Conservation (phyloP, 2,329 filamentous ascomycete genomes). For the Penicillium thymicola region DNA sequence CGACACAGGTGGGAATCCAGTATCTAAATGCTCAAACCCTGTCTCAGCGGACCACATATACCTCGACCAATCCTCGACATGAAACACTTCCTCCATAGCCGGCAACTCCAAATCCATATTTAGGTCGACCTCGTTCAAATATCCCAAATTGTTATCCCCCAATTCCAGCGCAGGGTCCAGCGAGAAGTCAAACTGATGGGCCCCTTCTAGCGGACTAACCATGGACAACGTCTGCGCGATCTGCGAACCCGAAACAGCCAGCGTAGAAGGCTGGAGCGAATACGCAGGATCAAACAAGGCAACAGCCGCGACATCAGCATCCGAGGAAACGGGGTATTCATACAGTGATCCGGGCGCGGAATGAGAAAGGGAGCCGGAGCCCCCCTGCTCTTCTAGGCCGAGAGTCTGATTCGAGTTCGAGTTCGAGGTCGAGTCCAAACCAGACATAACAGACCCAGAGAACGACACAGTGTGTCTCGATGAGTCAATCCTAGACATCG, state of each 20-base stretch:
- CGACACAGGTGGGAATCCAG: slow-evolving; percentile 15
- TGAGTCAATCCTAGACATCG: not conserved
- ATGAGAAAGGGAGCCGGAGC: not conserved
- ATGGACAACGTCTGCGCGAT: slow-evolving; percentile 10
- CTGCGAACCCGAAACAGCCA: slow-evolving; percentile 4
- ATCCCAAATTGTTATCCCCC: slow-evolving; percentile 8
- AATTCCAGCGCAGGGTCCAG: slow-evolving; percentile 17
- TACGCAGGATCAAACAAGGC: slow-evolving; percentile 20
- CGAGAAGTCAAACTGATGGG: slow-evolving; percentile 22
- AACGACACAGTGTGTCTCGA: not conserved
- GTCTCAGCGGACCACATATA: slow-evolving; percentile 27
- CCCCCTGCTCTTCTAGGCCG: not conserved
- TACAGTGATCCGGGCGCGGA: slow-evolving; percentile 9
- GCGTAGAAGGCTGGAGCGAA: slow-evolving; percentile 11
- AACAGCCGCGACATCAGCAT: not conserved
- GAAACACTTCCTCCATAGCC: slow-evolving; percentile 16
- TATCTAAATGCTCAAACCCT: slow-evolving; percentile 25
- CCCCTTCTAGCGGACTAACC: slow-evolving; percentile 19
- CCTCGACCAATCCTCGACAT: slow-evolving; percentile 26
- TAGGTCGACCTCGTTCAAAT: slow-evolving; percentile 19
- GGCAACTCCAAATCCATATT: slow-evolving; percentile 21
- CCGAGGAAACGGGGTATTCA: slow-evolving; percentile 10
- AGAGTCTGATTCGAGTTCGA: not conserved
- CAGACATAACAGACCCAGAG: not conserved
- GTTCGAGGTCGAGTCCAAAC: not conserved